Percentiles rank a stretch among this genome's conserved stretches.
Conservation (phyloP, 2,329 filamentous ascomycete species). For the Colletotrichum lupini region DNA sequence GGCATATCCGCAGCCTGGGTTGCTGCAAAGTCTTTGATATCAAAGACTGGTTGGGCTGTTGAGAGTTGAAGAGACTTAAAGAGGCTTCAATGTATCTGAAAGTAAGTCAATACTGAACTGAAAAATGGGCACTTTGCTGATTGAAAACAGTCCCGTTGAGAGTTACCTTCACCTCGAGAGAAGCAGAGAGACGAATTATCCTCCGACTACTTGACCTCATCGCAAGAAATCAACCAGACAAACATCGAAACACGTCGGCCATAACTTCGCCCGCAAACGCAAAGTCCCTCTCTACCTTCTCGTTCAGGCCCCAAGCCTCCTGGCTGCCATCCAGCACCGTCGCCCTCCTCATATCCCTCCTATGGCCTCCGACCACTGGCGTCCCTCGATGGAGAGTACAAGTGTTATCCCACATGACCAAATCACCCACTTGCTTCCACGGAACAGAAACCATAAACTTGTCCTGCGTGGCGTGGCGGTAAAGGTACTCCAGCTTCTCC, state of each 20-base stretch:
- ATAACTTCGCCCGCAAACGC: constrained; percentile 14
- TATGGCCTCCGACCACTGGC: constrained; percentile 57
- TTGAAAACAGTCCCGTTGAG: too few relatives aligned
- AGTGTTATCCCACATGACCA: constrained; percentile 71
- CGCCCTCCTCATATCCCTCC: constrained; percentile 65
- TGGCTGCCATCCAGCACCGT: constrained; percentile 62
- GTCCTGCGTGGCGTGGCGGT: constrained; percentile 57
- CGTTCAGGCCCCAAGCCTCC: constrained; percentile 52
- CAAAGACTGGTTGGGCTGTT: not conserved
- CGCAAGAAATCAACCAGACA: not conserved
- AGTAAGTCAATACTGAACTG: not conserved
- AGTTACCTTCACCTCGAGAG: too few relatives aligned
- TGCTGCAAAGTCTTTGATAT: not conserved
- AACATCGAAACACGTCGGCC: not conserved
- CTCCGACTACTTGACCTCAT: not conserved
- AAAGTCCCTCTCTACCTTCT: constrained; percentile 25
- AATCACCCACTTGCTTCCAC: constrained; percentile 61
- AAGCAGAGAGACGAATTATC: not conserved
- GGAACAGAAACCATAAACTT: constrained; percentile 57
- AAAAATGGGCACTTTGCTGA: not conserved
- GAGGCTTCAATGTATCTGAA: not conserved
- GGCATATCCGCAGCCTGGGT: too few relatives aligned
- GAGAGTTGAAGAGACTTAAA: not conserved
- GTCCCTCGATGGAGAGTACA: constrained; percentile 65
- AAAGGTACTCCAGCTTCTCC: constrained; percentile 53